Evolutionary conservation across 2,329 filamentous ascomycete genomes (phyloP), one percentile per base, ranked within the genome.

Genomic region (Exophiala sp.): DNA sequence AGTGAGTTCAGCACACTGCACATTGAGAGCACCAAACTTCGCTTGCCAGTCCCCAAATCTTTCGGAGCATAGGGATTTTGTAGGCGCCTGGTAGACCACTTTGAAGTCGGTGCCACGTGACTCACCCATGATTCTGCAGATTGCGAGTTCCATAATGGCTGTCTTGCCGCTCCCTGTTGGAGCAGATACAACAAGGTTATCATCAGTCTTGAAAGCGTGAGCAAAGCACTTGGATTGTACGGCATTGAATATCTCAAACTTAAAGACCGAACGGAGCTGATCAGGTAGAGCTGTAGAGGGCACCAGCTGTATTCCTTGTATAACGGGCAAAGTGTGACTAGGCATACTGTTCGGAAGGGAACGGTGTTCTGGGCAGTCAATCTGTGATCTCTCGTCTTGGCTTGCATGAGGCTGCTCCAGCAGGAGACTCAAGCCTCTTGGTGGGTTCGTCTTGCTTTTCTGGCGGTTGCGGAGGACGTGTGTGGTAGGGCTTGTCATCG

Each of bases 151-250:
- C 59, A 95, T 78, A 8, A 94, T 78, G 1, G 79, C 88, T 0
- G 89, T 95, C 68, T 95, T 95, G 2, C 90, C 89, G 67, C 89
- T 91, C 7, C 89, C 89, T 0, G 89, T 95, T 0, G 90, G 89
- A 6, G 89, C 86, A 1, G 89, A 86, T 11, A 95, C 76, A 0
- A 94, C 87, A 11, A 94, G 76, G 59, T 95, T 95, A 67, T 90
- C 80, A 61, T 85, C 80, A 0, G 81, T 82, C 5, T 77, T 72
- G 66, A 88, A 92, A 0, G 88, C 77, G 0, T 76, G 68, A 0
- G 78, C 67, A 62, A 92, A 94, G 63, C 86, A 90, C 65, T 86
- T 89, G 0, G 89, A 94, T 65, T 95, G 89, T 0, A 92, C 80
- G 5, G 86, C 88, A 66, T 95, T 95, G 73, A 95, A 90, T 0